Conservation (phyloP, 495 filamentous ascomycete genomes). For the Penicillium atrosanguineum region DNA sequence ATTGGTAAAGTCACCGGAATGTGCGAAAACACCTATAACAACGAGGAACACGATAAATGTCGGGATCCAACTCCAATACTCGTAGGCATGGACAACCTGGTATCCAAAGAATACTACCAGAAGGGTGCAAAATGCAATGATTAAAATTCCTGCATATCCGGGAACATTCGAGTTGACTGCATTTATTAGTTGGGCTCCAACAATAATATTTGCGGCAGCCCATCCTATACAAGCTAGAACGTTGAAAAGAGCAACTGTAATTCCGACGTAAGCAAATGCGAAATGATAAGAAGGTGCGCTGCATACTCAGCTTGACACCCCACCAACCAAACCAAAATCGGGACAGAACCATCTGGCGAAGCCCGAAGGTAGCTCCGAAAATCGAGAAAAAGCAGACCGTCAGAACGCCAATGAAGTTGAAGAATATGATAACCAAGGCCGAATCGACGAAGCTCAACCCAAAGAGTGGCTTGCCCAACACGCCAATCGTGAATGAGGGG, state of each 20-base stretch:
- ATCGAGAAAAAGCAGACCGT: slow-evolving; percentile 52
- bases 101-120: slow-evolving; percentile 51
- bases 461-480: slow-evolving; percentile 49
- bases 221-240: slow-evolving; percentile 27
- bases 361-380: slow-evolving; percentile 48
- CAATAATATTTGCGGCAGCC: slow-evolving; percentile 21
- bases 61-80: slow-evolving; percentile 54
- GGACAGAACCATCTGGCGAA: slow-evolving; percentile 57
- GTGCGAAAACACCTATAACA: slow-evolving; percentile 49
- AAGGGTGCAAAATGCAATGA: slow-evolving; percentile 47
- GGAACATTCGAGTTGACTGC: slow-evolving; percentile 32
- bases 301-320: slow-evolving; percentile 22
- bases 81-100: slow-evolving; percentile 49
- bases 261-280: too few species aligned
- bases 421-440: slow-evolving; percentile 53
- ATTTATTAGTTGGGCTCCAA: slow-evolving; percentile 20
- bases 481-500: slow-evolving; percentile 53
- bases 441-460: slow-evolving; percentile 47
- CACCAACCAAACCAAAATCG: slow-evolving; percentile 51
- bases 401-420: slow-evolving; percentile 47
- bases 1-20: slow-evolving; percentile 42
- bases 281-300: neutral
- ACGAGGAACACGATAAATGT: slow-evolving; percentile 44
- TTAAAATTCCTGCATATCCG: slow-evolving; percentile 49
- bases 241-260: slow-evolving; percentile 44